phyloP scores from a whole-genome alignment of 345 rosid genomes.

The Mercurialis annua region DNA sequence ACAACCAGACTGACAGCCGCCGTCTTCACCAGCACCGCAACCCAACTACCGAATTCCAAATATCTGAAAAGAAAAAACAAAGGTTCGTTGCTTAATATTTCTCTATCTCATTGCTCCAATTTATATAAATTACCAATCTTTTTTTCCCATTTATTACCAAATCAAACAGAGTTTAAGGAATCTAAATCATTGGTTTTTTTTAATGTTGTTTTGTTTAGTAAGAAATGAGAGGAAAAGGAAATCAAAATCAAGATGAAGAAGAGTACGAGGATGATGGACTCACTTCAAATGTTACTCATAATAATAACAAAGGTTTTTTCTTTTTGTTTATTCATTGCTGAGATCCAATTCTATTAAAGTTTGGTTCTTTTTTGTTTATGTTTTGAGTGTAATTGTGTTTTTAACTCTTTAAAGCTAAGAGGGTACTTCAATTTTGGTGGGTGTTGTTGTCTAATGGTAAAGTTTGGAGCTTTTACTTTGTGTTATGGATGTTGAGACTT shows the following conservation, averaged over 20 bases:
- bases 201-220: not conserved
- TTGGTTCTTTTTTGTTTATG: not conserved
- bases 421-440: not conserved
- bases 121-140: not conserved
- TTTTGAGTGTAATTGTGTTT: not conserved
- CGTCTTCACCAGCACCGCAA: not conserved
- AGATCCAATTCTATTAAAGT: conserved; percentile 33
- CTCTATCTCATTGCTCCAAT: not conserved
- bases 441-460: not conserved
- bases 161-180: not conserved
- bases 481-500: not conserved
- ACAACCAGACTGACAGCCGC: not conserved
- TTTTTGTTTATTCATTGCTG: not conserved
- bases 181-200: conserved; percentile 1
- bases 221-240: conserved; percentile 65
- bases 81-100: not conserved
- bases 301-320: conserved; percentile 36
- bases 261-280: conserved; percentile 76
- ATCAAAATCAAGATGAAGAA: conserved; percentile 59
- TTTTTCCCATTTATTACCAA: not conserved
- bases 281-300: conserved; percentile 33
- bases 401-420: not conserved
- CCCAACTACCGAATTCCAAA: not conserved
- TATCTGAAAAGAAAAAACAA: too few species aligned
- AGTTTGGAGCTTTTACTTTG: not conserved